phyloP scores from a whole-genome alignment of 768 basidiomycete species.

The Suillus fuscotomentosus region DNA sequence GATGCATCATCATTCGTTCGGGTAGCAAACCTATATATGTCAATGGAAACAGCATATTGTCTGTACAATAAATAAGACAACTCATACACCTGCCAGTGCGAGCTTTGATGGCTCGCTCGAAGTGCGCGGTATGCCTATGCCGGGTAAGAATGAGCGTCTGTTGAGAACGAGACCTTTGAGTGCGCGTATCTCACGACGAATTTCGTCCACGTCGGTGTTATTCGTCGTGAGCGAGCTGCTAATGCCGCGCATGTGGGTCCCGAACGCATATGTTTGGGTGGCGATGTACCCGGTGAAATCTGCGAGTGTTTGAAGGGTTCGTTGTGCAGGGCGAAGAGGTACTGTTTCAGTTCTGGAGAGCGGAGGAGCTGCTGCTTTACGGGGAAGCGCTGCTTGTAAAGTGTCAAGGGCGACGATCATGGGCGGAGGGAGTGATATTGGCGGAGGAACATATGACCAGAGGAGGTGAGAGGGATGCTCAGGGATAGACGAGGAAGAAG shows the following conservation, averaged over 20 bases:
- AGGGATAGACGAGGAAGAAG: conserved; percentile 5
- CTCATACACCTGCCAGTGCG: background rate
- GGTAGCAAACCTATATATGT: background rate
- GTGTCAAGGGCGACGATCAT: conserved; percentile 22
- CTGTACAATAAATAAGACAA: background rate
- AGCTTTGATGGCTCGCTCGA: conserved; percentile 6
- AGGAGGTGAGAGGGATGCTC: conserved; percentile 26
- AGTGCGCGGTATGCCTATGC: conserved; percentile 7
- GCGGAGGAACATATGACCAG: conserved; percentile 40
- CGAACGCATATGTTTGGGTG: conserved; percentile 58
- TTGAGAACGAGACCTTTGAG: conserved; percentile 80
- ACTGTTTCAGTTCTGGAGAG: conserved; percentile 12
- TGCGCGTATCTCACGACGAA: conserved; percentile 71
- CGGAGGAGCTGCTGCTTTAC: conserved; percentile 12
- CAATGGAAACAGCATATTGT: background rate
- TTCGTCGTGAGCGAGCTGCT: conserved; percentile 17
- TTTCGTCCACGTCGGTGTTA: conserved; percentile 58
- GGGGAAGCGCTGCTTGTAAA: conserved; percentile 22
- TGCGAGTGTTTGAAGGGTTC: conserved; percentile 62
- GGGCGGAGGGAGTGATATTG: conserved; percentile 25
- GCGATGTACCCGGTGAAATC: conserved; percentile 81
- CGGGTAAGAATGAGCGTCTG: conserved; percentile 42
- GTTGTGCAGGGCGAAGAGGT: conserved; percentile 44
- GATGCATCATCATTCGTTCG: background rate
- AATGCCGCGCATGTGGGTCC: conserved; percentile 15